Evolutionary conservation across 139 green algal species (phyloP).

Genomic region (Gonium pectorale): DNA sequence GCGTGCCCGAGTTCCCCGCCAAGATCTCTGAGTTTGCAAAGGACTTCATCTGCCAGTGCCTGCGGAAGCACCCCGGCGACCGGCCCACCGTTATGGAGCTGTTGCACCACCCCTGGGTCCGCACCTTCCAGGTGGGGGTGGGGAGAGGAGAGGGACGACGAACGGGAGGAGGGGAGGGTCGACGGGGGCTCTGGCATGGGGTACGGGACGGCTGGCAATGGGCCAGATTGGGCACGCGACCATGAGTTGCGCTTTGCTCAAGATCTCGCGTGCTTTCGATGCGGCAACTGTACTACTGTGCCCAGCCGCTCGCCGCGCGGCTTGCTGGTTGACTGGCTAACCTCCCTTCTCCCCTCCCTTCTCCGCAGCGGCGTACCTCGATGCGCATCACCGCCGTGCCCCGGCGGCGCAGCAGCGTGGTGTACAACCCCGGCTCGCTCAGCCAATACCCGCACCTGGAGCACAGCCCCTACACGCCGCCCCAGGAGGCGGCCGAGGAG

Average conservation of each 20-base stretch:
- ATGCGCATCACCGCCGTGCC: slow-evolving; percentile 40
- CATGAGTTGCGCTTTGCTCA: no score
- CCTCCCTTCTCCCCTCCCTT: not conserved
- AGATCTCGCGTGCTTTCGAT: no score
- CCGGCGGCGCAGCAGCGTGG: slow-evolving; percentile 49
- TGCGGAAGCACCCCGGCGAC: slow-evolving; percentile 71
- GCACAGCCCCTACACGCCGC: slow-evolving; percentile 26
- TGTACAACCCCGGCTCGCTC: slow-evolving; percentile 41
- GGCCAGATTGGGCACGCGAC: no score
- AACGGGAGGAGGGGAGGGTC: no score
- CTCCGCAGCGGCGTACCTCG: slow-evolving; percentile 36
- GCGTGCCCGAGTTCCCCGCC: slow-evolving; percentile 57
- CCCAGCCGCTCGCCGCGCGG: no score
- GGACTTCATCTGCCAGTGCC: slow-evolving; percentile 62
- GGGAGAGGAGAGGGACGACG: no score
- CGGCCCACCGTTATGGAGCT: slow-evolving; percentile 71
- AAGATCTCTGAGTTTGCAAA: slow-evolving; percentile 63
- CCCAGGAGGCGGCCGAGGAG: slow-evolving; percentile 35
- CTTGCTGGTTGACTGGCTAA: no score
- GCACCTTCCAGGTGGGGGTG: slow-evolving; percentile 51
- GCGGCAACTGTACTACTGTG: no score
- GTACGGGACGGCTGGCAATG: no score
- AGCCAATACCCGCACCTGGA: not conserved
- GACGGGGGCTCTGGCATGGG: no score
- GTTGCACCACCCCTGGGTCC: slow-evolving; percentile 74